Percentiles rank a stretch among this genome's conserved stretches.
Evolutionary conservation across 2,329 filamentous ascomycete genomes (phyloP).

Genomic region (Drechslerella stenobrocha): DNA sequence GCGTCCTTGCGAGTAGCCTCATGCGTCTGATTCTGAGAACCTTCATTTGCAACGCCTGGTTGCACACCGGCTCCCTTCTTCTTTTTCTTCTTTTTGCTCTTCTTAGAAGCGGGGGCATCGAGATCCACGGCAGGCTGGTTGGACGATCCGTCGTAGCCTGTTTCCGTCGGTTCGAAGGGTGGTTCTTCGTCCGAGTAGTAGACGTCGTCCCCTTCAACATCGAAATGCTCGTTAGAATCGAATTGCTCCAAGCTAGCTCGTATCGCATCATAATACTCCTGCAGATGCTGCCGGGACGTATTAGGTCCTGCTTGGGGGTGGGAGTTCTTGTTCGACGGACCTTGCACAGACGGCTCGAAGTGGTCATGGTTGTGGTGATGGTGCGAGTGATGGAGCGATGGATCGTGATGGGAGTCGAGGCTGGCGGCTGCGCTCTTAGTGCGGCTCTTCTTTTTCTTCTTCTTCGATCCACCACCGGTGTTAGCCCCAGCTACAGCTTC

Average conservation of each 20-base stretch:
- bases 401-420: constrained; percentile 41
- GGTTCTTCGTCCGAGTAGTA: constrained; percentile 46
- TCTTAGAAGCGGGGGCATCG: constrained; percentile 58
- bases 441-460: constrained; percentile 49
- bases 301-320: constrained; percentile 47
- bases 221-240: constrained; percentile 48
- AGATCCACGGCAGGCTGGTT: constrained; percentile 31
- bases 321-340: constrained; percentile 48
- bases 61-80: constrained; percentile 54
- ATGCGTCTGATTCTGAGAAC: constrained; percentile 22
- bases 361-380: constrained; percentile 24
- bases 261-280: constrained; percentile 49
- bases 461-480: constrained; percentile 30
- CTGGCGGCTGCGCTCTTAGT: constrained; percentile 40
- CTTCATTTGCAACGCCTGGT: constrained; percentile 47
- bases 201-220: constrained; percentile 47
- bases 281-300: constrained; percentile 48
- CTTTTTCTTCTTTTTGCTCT: constrained; percentile 68
- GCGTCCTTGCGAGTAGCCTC: constrained; percentile 45
- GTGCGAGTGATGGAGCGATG: constrained; percentile 25
- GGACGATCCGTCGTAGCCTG: constrained; percentile 34
- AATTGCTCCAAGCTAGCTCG: constrained; percentile 48
- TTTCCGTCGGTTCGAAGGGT: constrained; percentile 31
- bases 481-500: constrained; percentile 29
- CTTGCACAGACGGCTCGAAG: constrained; percentile 49